Conservation (phyloP, 345 rosid genomes). For the Barbarea vulgaris region DNA sequence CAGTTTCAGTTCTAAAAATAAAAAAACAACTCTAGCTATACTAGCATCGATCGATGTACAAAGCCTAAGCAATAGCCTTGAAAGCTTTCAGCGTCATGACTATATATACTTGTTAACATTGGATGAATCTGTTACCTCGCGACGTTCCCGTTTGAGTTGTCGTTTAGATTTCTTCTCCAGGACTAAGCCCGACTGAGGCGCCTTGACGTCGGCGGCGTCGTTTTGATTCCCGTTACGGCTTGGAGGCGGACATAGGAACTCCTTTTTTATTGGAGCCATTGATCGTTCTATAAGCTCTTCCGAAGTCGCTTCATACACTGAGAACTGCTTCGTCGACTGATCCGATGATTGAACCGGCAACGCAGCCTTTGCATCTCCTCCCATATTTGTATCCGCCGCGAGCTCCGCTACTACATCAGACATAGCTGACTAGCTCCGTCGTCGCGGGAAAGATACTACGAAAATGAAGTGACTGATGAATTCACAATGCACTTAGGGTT, state of each 20-base stretch:
- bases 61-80: not conserved
- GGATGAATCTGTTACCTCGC: slow-evolving; percentile 45
- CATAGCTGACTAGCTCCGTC: slow-evolving; percentile 32
- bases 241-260: slow-evolving; percentile 76
- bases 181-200: slow-evolving; percentile 43
- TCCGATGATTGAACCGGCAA: slow-evolving; percentile 27
- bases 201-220: slow-evolving; percentile 35
- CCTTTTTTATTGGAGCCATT: slow-evolving; percentile 77
- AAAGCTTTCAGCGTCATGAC: not conserved
- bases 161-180: slow-evolving; percentile 92
- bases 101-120: not conserved
- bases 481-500: slow-evolving; percentile 22
- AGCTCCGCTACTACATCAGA: slow-evolving; percentile 30
- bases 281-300: slow-evolving; percentile 76
- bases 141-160: slow-evolving; percentile 92
- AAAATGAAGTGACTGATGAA: not conserved
- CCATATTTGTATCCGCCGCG: not conserved
- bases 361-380: not conserved
- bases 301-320: slow-evolving; percentile 44
- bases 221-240: slow-evolving; percentile 45
- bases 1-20: not conserved
- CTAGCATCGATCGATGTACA: not conserved
- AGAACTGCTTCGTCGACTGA: slow-evolving; percentile 42
- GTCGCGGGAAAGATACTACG: not conserved
- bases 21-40: not conserved